Evolutionary conservation across 192 early-diverging fungal species (phyloP).

Genomic region (Kickxella alabastrina): DNA sequence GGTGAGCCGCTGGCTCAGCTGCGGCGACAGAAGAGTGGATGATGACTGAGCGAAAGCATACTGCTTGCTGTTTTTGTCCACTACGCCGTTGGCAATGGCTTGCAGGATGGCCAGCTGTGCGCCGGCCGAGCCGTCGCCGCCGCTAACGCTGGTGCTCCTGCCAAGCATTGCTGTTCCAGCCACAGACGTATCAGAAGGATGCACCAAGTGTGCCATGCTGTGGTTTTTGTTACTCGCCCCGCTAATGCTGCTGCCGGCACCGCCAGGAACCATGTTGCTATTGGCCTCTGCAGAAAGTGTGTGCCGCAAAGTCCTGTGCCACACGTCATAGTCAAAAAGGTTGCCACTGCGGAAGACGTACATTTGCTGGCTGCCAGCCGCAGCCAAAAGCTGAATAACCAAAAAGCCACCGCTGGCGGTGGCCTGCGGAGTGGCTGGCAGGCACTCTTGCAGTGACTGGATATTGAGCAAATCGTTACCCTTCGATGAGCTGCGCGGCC

Average conservation of each 20-base stretch:
- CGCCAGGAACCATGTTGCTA: slow-evolving; percentile 5
- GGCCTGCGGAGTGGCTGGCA: slow-evolving; percentile 1
- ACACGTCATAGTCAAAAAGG: slow-evolving; percentile 38
- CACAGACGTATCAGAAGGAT: slow-evolving; percentile 7
- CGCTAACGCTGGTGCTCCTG: not conserved
- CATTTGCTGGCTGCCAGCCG: slow-evolving; percentile 3
- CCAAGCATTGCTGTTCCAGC: not conserved
- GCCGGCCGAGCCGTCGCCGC: not conserved
- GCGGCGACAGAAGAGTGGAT: slow-evolving; percentile 21
- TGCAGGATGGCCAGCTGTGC: slow-evolving; percentile 1
- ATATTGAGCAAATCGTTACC: slow-evolving; percentile 13
- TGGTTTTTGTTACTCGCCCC: slow-evolving; percentile 30
- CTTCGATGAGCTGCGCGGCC: slow-evolving; percentile 32
- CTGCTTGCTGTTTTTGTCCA: slow-evolving; percentile 5
- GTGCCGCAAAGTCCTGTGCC: slow-evolving; percentile 37
- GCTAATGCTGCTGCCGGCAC: slow-evolving; percentile 24
- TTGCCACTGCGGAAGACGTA: slow-evolving; percentile 26
- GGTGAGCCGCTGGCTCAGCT: slow-evolving; percentile 23
- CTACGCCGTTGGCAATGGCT: slow-evolving; percentile 5
- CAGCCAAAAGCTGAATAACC: slow-evolving; percentile 28
- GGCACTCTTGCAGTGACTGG: slow-evolving; percentile 15
- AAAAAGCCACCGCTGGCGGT: slow-evolving; percentile 30
- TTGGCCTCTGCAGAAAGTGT: slow-evolving; percentile 18
- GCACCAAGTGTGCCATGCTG: slow-evolving; percentile 9
- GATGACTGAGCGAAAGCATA: slow-evolving; percentile 7